Evolutionary conservation across 495 filamentous ascomycete species (phyloP).

Genomic region (Trichoderma reesei): DNA sequence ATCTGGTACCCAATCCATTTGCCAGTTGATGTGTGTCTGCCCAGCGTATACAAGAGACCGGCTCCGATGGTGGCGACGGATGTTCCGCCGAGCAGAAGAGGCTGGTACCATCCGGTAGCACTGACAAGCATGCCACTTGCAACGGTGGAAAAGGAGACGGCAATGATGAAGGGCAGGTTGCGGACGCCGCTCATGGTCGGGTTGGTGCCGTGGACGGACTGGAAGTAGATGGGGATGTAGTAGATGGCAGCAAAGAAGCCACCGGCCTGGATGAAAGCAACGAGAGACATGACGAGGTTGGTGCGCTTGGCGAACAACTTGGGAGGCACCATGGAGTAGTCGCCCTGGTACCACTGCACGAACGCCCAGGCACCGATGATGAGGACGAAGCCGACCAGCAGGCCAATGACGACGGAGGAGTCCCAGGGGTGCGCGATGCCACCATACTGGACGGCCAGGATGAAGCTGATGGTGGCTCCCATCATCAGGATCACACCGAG

Average conservation of each 20-base stretch:
- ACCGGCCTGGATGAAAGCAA: conserved; percentile 28
- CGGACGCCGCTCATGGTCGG: conserved; percentile 35
- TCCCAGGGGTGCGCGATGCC: conserved; percentile 36
- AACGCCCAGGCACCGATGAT: conserved; percentile 33
- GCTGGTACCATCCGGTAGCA: conserved; percentile 24
- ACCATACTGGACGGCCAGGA: conserved; percentile 41
- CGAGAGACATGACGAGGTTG: conserved; percentile 24
- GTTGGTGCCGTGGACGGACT: conserved; percentile 33
- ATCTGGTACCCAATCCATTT: conserved; percentile 56
- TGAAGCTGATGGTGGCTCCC: conserved; percentile 30
- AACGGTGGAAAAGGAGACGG: conserved; percentile 24
- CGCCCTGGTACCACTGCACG: conserved; percentile 24
- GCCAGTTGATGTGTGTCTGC: conserved; percentile 17
- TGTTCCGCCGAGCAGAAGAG: conserved; percentile 24
- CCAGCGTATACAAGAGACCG: conserved; percentile 40
- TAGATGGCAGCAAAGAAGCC: conserved; percentile 35
- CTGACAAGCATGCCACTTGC: conserved; percentile 23
- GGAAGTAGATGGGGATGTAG: conserved; percentile 53
- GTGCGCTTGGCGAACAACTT: conserved; percentile 29
- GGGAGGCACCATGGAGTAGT: conserved; percentile 26
- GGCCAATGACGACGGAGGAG: conserved; percentile 10
- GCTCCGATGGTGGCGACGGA: conserved; percentile 16
- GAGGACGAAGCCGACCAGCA: conserved; percentile 12
- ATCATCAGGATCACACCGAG: conserved; percentile 31
- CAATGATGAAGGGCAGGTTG: conserved; percentile 36